Conservation (phyloP, 176 grass and related monocot genomes). For the Oryza glumipatula region DNA sequence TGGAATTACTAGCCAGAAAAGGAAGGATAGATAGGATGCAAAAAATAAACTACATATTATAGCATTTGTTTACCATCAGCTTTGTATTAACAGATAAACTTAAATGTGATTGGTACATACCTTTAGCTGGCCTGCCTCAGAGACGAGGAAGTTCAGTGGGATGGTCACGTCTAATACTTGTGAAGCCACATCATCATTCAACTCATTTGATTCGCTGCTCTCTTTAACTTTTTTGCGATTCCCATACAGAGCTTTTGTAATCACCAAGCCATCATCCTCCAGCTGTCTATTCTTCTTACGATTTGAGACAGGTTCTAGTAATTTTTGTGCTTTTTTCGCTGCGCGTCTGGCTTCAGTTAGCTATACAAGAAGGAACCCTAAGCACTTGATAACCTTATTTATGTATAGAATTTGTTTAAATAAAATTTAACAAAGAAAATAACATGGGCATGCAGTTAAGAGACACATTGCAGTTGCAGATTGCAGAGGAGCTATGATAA, state of each 20-base stretch:
- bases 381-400: conserved; percentile 14
- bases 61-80: background rate
- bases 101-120: conserved; percentile 49
- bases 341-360: conserved; percentile 78
- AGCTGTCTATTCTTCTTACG: conserved; percentile 85
- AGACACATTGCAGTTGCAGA: conserved; percentile 10
- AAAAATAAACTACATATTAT: background rate
- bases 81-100: conserved; percentile 28
- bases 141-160: conserved; percentile 88
- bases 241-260: conserved; percentile 86
- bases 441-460: background rate
- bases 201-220: conserved; percentile 51
- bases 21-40: conserved; percentile 1
- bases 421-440: conserved; percentile 22
- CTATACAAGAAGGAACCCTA: conserved; percentile 49
- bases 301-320: conserved; percentile 84
- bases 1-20: conserved; percentile 23
- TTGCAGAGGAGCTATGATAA: background rate
- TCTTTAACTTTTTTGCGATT: conserved; percentile 50
- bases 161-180: conserved; percentile 89
- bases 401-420: background rate
- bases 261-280: conserved; percentile 80
- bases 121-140: conserved; percentile 87
- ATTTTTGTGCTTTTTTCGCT: conserved; percentile 77
- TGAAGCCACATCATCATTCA: conserved; percentile 71